A percentile compares a stretch with the other conserved stretches of the same genome.
phyloP scores from a whole-genome alignment of 2,329 filamentous ascomycete genomes.

The Orbilia javanica region DNA sequence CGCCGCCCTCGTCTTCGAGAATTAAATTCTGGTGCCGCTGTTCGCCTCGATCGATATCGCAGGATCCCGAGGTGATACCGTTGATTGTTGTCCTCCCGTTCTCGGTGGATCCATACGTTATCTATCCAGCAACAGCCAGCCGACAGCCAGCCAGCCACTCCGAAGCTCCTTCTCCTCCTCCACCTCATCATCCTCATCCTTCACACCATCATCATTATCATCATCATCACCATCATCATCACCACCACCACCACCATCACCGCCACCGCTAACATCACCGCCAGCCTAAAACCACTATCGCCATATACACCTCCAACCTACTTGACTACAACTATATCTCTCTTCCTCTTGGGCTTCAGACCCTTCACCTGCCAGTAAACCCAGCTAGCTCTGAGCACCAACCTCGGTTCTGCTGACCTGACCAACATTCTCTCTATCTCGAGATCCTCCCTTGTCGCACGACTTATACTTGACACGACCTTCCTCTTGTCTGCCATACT shows the following conservation, averaged over 20 bases:
- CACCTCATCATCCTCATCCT: background rate
- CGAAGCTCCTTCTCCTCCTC: constrained; percentile 4
- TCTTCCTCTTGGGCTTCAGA: background rate
- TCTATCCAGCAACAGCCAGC: constrained; percentile 26
- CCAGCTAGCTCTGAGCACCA: background rate
- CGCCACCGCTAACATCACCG: background rate
- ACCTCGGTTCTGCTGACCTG: constrained; percentile 26
- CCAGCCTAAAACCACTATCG: background rate
- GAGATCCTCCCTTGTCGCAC: constrained; percentile 15
- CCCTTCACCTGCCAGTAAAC: background rate
- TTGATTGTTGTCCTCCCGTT: constrained; percentile 18
- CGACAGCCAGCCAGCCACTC: constrained; percentile 12
- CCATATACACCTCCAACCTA: background rate
- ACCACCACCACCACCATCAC: background rate
- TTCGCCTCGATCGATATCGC: background rate
- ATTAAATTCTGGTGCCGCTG: background rate
- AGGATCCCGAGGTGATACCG: background rate
- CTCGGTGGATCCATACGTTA: constrained; percentile 48
- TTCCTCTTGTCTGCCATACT: background rate
- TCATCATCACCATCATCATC: background rate
- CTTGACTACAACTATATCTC: background rate
- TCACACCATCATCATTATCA: background rate
- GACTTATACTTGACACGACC: background rate
- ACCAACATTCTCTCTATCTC: constrained; percentile 11
- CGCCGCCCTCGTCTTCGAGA: background rate